A percentile compares a stretch with the other conserved stretches of the same genome.
phyloP scores from a whole-genome alignment of 164 flowering plant species.

The Cinnamomum micranthum region DNA sequence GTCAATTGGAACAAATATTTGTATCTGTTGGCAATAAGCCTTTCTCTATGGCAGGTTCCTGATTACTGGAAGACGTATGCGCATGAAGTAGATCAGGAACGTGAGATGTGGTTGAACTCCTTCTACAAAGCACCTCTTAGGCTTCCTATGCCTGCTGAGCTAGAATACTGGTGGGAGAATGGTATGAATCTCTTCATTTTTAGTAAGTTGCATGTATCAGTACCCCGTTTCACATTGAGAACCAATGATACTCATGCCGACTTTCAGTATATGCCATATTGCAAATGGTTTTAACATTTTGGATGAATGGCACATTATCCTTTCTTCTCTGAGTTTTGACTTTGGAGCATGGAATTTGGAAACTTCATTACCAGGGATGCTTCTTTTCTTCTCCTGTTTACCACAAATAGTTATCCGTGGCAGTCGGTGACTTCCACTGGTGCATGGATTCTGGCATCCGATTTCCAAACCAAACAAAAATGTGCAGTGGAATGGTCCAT shows the following conservation, averaged over 20 bases:
- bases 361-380: not conserved
- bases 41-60: conserved; percentile 58
- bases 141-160: conserved; percentile 94
- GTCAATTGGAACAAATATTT: not conserved
- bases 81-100: conserved; percentile 81
- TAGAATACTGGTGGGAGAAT: conserved; percentile 88
- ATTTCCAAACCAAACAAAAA: not conserved
- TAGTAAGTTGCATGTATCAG: not conserved
- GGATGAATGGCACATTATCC: no score
- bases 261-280: not conserved
- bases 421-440: not conserved
- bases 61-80: conserved; percentile 85
- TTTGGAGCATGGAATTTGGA: not conserved
- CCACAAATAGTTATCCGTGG: not conserved
- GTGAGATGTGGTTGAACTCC: conserved; percentile 95
- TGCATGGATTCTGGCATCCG: not conserved
- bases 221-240: no score
- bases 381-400: not conserved
- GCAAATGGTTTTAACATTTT: not conserved
- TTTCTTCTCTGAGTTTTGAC: not conserved
- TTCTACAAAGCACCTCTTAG: conserved; percentile 87
- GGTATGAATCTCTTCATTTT: conserved; percentile 29
- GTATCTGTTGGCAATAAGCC: not conserved
- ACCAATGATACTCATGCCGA: not conserved
- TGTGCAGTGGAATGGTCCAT: not conserved